These are phyloP conservation scores for Plasmodium billcollinsi DNA, from an alignment of 169 alveolate species.

Conservation along the genomic window DNA sequence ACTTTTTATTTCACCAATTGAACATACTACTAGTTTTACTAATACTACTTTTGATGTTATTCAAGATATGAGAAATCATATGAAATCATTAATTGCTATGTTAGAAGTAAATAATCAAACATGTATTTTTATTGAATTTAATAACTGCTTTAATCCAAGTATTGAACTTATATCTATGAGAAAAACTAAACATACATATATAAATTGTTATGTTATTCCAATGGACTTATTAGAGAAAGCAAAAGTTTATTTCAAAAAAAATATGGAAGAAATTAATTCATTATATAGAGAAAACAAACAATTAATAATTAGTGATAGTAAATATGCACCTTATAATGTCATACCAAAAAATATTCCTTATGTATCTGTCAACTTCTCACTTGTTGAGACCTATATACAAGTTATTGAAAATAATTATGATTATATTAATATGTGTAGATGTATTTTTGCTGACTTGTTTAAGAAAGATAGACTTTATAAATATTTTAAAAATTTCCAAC, in stretches of 20 bases:
- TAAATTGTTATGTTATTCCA: constrained; percentile 74
- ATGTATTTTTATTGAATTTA: constrained; percentile 76
- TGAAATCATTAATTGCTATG: constrained; percentile 77
- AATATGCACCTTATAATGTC: constrained; percentile 77
- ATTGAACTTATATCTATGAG: constrained; percentile 66
- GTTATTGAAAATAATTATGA: constrained; percentile 77
- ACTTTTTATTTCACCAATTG: constrained; percentile 73
- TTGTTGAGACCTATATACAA: constrained; percentile 76
- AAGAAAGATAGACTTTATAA: constrained; percentile 74
- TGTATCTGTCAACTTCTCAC: constrained; percentile 67
- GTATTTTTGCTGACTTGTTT: constrained; percentile 73
- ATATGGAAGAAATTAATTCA: constrained; percentile 71
- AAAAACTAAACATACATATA: constrained; percentile 76
- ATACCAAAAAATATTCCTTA: constrained; percentile 76
- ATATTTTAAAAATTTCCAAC: constrained; percentile 67
- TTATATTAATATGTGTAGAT: constrained; percentile 73
- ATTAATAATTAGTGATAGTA: constrained; percentile 63
- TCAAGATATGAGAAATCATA: constrained; percentile 71
- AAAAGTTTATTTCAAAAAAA: constrained; percentile 75
- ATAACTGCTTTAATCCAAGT: constrained; percentile 66
- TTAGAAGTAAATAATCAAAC: constrained; percentile 64
- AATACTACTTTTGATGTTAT: constrained; percentile 68
- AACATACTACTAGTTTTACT: constrained; percentile 69
- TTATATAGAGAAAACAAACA: constrained; percentile 78
- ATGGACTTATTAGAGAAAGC: constrained; percentile 68